Conservation (phyloP, 2,329 filamentous ascomycete species). For the Stemphylium beticola region DNA sequence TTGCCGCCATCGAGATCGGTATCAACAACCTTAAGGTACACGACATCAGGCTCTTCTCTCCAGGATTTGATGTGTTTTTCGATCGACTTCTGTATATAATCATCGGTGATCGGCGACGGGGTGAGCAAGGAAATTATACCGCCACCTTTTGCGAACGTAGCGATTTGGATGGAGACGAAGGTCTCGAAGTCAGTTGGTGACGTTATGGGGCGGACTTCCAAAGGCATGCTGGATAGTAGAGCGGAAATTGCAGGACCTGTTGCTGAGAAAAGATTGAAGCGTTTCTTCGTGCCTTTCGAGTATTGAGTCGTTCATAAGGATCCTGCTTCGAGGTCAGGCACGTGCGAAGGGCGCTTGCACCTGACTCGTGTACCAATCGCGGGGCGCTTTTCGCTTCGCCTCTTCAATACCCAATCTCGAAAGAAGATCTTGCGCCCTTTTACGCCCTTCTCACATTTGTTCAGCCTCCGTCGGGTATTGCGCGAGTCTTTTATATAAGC, state of each 20-base stretch:
- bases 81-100: slow-evolving; percentile 23
- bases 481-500: not conserved
- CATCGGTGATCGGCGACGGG: slow-evolving; percentile 24
- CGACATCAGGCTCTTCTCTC: slow-evolving; percentile 32
- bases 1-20: slow-evolving; percentile 38
- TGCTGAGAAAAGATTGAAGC: not conserved
- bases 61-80: slow-evolving; percentile 37
- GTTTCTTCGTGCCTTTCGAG: not conserved
- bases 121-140: slow-evolving; percentile 36
- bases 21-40: slow-evolving; percentile 43
- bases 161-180: slow-evolving; percentile 35
- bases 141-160: slow-evolving; percentile 35
- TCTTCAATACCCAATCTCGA: slow-evolving; percentile 2
- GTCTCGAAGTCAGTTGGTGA: slow-evolving; percentile 35
- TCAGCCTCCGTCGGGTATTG: not conserved
- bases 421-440: slow-evolving; percentile 3
- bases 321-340: not conserved
- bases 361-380: slow-evolving; percentile 7
- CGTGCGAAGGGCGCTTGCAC: slow-evolving; percentile 1
- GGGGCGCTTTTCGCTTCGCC: slow-evolving; percentile 3
- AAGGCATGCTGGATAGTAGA: slow-evolving; percentile 34
- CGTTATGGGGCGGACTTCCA: slow-evolving; percentile 39
- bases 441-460: slow-evolving; percentile 13
- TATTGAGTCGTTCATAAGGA: not conserved
- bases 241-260: not conserved